Conservation (phyloP, 306 rosid genomes). For the Prunus campanulata region DNA sequence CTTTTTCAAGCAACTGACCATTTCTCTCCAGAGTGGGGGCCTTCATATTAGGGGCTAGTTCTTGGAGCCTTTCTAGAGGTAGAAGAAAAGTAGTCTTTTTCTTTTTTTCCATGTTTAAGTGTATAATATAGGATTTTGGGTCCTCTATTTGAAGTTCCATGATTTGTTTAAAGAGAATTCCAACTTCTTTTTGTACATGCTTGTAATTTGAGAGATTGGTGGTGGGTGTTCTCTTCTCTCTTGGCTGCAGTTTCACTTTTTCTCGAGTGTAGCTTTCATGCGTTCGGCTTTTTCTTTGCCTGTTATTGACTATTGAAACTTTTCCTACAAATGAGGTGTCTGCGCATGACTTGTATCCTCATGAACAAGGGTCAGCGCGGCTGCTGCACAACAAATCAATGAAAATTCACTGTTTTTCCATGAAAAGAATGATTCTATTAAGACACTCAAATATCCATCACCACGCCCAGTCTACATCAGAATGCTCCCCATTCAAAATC, state of each 20-base stretch:
- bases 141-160: conserved; percentile 6
- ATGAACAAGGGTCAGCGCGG: conserved; percentile 21
- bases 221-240: not conserved
- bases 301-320: conserved; percentile 10
- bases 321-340: not conserved
- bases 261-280: conserved; percentile 3
- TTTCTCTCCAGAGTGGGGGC: conserved; percentile 22
- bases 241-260: not conserved
- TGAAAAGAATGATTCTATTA: not conserved
- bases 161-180: conserved; percentile 13
- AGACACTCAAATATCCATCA: not conserved
- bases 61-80: conserved; percentile 13
- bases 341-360: conserved; percentile 10
- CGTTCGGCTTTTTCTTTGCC: conserved; percentile 7
- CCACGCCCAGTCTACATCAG: not conserved
- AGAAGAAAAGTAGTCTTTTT: not conserved
- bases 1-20: conserved; percentile 26
- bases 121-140: conserved; percentile 13
- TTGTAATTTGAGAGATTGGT: conserved; percentile 8
- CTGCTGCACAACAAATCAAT: conserved; percentile 10
- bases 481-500: no score
- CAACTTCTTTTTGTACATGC: conserved; percentile 12
- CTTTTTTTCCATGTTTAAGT: not conserved
- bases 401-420: not conserved
- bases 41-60: conserved; percentile 8